These are phyloP conservation scores for Begonia masoniana DNA, from an alignment of 306 rosid species.

Conservation along the genomic window DNA sequence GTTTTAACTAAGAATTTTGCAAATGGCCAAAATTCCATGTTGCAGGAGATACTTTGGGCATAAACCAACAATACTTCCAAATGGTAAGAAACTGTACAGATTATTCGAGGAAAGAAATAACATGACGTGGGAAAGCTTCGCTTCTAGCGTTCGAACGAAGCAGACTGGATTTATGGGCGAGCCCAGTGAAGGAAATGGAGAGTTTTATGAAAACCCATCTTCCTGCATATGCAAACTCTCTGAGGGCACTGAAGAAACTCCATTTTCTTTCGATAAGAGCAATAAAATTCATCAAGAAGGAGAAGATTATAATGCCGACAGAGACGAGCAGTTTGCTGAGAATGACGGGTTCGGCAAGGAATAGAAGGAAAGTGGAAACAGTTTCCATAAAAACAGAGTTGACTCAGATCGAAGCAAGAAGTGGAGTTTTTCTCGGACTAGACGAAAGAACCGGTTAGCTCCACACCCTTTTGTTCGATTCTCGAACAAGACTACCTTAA, in stretches of 20 bases:
- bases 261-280: no score
- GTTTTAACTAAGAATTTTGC: neutral
- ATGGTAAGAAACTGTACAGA: constrained; percentile 43
- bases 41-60: constrained; percentile 82
- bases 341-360: no score
- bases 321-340: no score
- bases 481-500: no score
- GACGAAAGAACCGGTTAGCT: no score
- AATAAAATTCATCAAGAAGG: no score
- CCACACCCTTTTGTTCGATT: no score
- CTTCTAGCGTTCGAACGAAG: constrained; percentile 35
- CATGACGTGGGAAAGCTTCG: constrained; percentile 63
- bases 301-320: no score
- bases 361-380: no score
- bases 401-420: no score
- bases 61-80: constrained; percentile 78
- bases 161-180: constrained; percentile 79
- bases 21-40: neutral
- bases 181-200: constrained; percentile 68
- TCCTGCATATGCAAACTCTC: constrained; percentile 55
- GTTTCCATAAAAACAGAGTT: no score
- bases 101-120: constrained; percentile 30
- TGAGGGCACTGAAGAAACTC: neutral
- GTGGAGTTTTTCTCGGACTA: no score
- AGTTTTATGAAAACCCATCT: constrained; percentile 69